Evolutionary conservation across 768 basidiomycete species (phyloP), one percentile per base, ranked within the genome.

Genomic region (Tylopilus subfusipes): DNA sequence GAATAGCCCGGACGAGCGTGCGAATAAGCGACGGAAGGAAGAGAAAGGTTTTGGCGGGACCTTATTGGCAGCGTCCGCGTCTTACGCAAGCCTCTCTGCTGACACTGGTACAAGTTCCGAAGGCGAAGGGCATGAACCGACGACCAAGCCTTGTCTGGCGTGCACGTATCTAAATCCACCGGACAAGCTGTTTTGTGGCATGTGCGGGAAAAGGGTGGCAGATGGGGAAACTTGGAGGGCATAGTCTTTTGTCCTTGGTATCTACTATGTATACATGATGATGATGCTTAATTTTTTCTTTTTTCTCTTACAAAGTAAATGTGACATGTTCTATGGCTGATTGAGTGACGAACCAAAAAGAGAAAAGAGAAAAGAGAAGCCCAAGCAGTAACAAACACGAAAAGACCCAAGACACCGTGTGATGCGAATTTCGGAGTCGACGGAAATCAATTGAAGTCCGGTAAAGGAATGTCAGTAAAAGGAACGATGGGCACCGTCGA

Each of bases 11-110:
- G 78, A 73, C 10, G 73, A 75, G 33, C 67, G 65, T 49, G 65
- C 69, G 27, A 63, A 60, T 39, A 76, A 75, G 63, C 76, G 74
- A 61, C 73, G 74, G 53, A 74, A 76, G 53, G 77, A 80, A 45
- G 86, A 88, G 70, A 76, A 75, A 58, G 90, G 85, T 3, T 92
- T 92, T 66, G 79, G 79, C 48, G 89, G 90, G 24, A 92, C 90
- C 22, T 67, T 90, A 42, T 76, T 91, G 30, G 81, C 81, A 42
- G 75, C 79, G 59, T 66, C 68, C 48, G 50, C 67, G 48, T 55
- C 56, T 58, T 59, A 68, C 52, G 65, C 68, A 44, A 64, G 52
- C 57, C 55, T 70, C n/a, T 56, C 63, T 42, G 63, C 60, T 51
- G 68, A 70, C 57, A 65, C 70, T 21, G 60, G 60, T 42, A 72